These are phyloP conservation scores for Cerrena zonata DNA, from an alignment of 1,284 basidiomycete species.

Conservation along the genomic window DNA sequence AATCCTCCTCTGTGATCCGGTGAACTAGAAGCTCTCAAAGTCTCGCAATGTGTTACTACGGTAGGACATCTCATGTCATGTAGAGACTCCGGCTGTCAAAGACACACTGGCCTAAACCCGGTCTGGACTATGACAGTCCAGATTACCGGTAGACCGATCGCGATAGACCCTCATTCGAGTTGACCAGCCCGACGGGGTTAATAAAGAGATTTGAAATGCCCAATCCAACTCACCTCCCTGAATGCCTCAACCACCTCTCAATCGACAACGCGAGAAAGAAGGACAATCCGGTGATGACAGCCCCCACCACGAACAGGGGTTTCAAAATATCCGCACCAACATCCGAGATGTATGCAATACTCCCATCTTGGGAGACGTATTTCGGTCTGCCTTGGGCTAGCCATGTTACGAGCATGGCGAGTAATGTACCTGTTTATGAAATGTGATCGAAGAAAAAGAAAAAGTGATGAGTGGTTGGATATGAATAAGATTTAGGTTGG, in stretches of 20 bases:
- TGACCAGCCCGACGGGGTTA: no score
- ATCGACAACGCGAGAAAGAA: conserved; percentile 56
- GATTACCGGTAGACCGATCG: no score
- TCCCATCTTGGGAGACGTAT: conserved; percentile 45
- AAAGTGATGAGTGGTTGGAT: background rate
- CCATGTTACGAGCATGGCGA: conserved; percentile 68
- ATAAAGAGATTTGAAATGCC: background rate
- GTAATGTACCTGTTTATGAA: conserved; percentile 49
- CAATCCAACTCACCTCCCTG: conserved; percentile 40
- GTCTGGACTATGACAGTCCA: no score
- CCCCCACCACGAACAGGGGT: conserved; percentile 63
- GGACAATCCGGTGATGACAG: conserved; percentile 51
- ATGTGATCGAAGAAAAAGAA: no score
- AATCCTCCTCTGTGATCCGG: background rate
- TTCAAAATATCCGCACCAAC: conserved; percentile 65
- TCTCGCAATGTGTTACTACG: no score
- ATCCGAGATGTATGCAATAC: conserved; percentile 69
- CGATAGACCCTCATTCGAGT: no score
- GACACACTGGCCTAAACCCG: no score
- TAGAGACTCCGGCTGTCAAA: no score
- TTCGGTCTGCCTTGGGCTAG: conserved; percentile 41
- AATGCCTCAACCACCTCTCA: conserved; percentile 59
- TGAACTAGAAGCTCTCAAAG: no score
- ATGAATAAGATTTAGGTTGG: no score
- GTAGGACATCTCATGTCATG: no score